phyloP scores from a whole-genome alignment of 352 stramenopile species.

The Phytophthora megakarya region DNA sequence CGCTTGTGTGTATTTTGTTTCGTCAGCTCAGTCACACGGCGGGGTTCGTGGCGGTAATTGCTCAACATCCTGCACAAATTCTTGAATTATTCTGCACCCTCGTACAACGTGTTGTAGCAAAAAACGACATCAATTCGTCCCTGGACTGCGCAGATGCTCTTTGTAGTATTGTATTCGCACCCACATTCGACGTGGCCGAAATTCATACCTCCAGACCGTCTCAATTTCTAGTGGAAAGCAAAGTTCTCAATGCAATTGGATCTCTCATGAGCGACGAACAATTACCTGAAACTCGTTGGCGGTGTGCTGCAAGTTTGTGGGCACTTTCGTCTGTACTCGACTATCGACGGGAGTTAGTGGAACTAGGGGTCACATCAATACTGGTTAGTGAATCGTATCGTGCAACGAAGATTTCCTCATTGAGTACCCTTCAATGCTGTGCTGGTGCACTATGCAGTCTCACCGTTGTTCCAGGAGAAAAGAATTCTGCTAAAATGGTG shows the following conservation, averaged over 20 bases:
- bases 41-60: constrained; percentile 19
- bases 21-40: constrained; percentile 60
- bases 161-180: constrained; percentile 57
- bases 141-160: constrained; percentile 71
- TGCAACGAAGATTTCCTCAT: constrained; percentile 16
- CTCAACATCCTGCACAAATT: constrained; percentile 14
- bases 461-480: constrained; percentile 41
- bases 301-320: constrained; percentile 62
- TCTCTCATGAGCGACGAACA: constrained; percentile 42
- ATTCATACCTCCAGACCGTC: constrained; percentile 17
- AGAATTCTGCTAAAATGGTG: constrained; percentile 65
- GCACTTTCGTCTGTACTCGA: constrained; percentile 52
- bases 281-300: constrained; percentile 61
- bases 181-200: constrained; percentile 4
- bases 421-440: constrained; percentile 63
- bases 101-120: constrained; percentile 23
- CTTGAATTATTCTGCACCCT: constrained; percentile 62
- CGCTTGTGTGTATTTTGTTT: constrained; percentile 61
- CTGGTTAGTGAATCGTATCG: constrained; percentile 52
- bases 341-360: constrained; percentile 50
- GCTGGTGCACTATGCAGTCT: constrained; percentile 68
- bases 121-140: constrained; percentile 44
- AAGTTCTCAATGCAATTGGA: constrained; percentile 48
- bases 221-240: constrained; percentile 33
- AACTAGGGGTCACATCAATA: constrained; percentile 51